Evolutionary conservation across 345 rosid species (phyloP).

Genomic region (Corchorus olitorius): DNA sequence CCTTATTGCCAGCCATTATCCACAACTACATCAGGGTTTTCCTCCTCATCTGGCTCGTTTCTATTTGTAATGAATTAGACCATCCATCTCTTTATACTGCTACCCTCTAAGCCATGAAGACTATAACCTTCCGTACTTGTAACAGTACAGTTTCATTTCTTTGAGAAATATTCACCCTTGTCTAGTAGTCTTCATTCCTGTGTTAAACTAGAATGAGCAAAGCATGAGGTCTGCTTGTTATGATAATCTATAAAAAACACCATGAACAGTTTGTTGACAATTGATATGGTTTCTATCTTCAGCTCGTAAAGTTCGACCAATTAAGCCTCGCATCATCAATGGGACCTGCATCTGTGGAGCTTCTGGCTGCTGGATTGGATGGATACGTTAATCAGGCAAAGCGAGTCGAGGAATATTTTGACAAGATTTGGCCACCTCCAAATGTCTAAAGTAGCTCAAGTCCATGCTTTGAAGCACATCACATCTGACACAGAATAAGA

Average conservation of each 20-base stretch:
- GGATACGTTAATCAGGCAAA: conserved; percentile 72
- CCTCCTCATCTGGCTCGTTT: neutral
- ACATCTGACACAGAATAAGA: conserved; percentile 36
- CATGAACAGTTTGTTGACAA: conserved; percentile 10
- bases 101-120: neutral
- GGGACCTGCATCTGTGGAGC: conserved; percentile 94
- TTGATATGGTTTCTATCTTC: conserved; percentile 22
- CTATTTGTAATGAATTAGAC: neutral
- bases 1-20: neutral
- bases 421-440: conserved; percentile 98
- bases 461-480: neutral
- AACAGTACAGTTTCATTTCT: too few relatives aligned
- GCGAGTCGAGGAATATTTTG: conserved; percentile 75
- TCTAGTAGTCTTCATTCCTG: too few relatives aligned
- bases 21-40: neutral
- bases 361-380: conserved; percentile 75
- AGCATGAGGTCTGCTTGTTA: neutral
- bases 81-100: neutral
- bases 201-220: too few relatives aligned
- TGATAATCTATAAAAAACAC: neutral
- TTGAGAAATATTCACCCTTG: too few relatives aligned
- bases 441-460: conserved; percentile 50
- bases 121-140: too few relatives aligned
- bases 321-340: conserved; percentile 74
- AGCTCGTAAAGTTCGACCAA: conserved; percentile 89